These are phyloP conservation scores for Penicillium carneum DNA, from an alignment of 2,329 filamentous ascomycete genomes.

Conservation along the genomic window DNA sequence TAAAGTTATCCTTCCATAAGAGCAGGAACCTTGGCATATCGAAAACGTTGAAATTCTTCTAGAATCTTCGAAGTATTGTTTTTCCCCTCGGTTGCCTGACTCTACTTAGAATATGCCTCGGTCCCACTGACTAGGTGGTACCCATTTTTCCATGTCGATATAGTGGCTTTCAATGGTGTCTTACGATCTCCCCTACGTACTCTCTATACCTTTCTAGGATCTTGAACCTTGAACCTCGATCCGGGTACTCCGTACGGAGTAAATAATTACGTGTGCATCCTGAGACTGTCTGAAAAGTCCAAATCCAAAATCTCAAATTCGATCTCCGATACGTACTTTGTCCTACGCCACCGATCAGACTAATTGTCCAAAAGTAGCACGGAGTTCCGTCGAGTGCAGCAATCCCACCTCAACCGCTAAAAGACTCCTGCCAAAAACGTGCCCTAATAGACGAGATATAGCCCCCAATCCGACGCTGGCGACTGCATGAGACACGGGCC, in stretches of 20 bases:
- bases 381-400: not conserved
- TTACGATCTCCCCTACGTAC: not conserved
- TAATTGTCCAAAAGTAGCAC: not conserved
- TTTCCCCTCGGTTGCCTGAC: too few relatives aligned
- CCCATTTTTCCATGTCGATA: constrained; percentile 2
- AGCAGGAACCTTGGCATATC: not conserved
- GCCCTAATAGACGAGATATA: constrained; percentile 2
- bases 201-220: not conserved
- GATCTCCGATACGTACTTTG: not conserved
- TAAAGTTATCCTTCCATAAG: not conserved
- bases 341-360: not conserved
- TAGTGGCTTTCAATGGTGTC: not conserved
- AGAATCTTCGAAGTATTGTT: not conserved
- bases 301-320: not conserved
- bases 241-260: not conserved
- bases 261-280: not conserved
- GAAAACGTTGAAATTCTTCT: not conserved
- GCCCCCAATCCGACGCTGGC: constrained; percentile 1
- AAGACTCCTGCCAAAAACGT: not conserved
- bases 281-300: not conserved
- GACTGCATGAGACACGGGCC: not conserved
- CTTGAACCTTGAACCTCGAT: not conserved
- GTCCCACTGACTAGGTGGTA: not conserved
- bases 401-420: too few relatives aligned
- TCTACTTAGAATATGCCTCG: not conserved